Conservation (phyloP, 2,329 filamentous ascomycete genomes). For the Penicillium sumatraense region DNA sequence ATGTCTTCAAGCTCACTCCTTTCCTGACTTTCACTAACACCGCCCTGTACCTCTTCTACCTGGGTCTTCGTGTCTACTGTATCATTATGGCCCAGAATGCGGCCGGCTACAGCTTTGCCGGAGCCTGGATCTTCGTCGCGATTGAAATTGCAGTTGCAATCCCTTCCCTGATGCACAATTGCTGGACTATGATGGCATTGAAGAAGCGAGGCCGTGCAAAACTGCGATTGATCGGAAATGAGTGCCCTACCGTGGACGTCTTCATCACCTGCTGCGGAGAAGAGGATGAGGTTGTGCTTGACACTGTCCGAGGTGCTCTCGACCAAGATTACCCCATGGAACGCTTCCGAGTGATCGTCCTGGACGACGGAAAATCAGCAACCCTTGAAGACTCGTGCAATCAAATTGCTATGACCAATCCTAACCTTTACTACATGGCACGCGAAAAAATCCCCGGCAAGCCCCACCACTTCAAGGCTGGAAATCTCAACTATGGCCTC, state of each 20-base stretch:
- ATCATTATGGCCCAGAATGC: slow-evolving; percentile 57
- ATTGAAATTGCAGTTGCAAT: slow-evolving; percentile 60
- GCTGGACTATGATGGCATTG: slow-evolving; percentile 62
- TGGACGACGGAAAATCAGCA: slow-evolving; percentile 45
- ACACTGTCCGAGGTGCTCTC: slow-evolving; percentile 45
- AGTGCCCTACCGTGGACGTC: slow-evolving; percentile 48
- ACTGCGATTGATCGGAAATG: slow-evolving; percentile 50
- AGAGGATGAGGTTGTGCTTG: slow-evolving; percentile 46
- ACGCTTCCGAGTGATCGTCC: slow-evolving; percentile 42
- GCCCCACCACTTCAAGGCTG: slow-evolving; percentile 64
- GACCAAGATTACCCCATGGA: slow-evolving; percentile 48
- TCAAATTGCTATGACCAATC: slow-evolving; percentile 38
- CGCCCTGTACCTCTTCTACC: slow-evolving; percentile 51
- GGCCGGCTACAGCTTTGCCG: slow-evolving; percentile 47
- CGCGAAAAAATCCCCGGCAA: slow-evolving; percentile 46
- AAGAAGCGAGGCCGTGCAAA: slow-evolving; percentile 60
- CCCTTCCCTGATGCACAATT: slow-evolving; percentile 61
- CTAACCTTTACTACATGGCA: slow-evolving; percentile 49
- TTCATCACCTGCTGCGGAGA: slow-evolving; percentile 52
- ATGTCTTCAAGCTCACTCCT: slow-evolving; percentile 39
- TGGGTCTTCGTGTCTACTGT: slow-evolving; percentile 57
- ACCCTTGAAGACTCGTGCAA: slow-evolving; percentile 41
- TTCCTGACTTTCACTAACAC: slow-evolving; percentile 42
- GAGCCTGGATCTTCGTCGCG: slow-evolving; percentile 63
- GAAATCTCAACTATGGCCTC: slow-evolving; percentile 66